Evolutionary conservation across 2,329 filamentous ascomycete genomes (phyloP).

Genomic region (Fusarium albosuccineum): DNA sequence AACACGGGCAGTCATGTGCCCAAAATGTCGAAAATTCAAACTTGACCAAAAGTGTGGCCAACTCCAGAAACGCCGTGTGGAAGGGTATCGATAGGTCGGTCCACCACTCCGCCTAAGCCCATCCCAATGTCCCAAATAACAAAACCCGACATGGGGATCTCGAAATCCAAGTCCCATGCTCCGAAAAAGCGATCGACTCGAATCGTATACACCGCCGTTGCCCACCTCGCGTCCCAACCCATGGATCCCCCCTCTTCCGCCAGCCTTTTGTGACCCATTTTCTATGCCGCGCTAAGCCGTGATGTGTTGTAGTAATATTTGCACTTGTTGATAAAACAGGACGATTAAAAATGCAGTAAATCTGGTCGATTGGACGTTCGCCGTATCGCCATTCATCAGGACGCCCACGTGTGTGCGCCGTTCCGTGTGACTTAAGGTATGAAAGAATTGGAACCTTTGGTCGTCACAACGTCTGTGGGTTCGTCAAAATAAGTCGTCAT

Average conservation of each 20-base stretch:
- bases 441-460: slow-evolving; percentile 8
- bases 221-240: slow-evolving; percentile 29
- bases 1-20: slow-evolving; percentile 25
- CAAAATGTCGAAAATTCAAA: slow-evolving; percentile 12
- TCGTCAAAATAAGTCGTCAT: slow-evolving; percentile 1
- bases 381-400: slow-evolving; percentile 15
- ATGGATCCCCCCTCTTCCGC: slow-evolving; percentile 36
- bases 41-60: slow-evolving; percentile 24
- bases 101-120: slow-evolving; percentile 39
- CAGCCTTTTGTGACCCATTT: slow-evolving; percentile 45
- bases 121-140: slow-evolving; percentile 38
- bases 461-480: neutral
- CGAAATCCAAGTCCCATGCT: slow-evolving; percentile 32
- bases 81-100: slow-evolving; percentile 48
- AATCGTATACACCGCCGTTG: slow-evolving; percentile 48
- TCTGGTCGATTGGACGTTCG: slow-evolving; percentile 19
- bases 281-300: slow-evolving; percentile 47
- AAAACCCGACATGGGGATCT: slow-evolving; percentile 34
- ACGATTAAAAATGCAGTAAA: slow-evolving; percentile 32
- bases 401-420: slow-evolving; percentile 8
- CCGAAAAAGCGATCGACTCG: slow-evolving; percentile 47
- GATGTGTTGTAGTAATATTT: slow-evolving; percentile 44
- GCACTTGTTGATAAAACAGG: slow-evolving; percentile 38
- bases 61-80: slow-evolving; percentile 45
- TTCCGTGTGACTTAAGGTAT: slow-evolving; percentile 22